These are phyloP conservation scores for Tolypocladium nubicola DNA, from an alignment of 2,329 filamentous ascomycete species.

Conservation along the genomic window DNA sequence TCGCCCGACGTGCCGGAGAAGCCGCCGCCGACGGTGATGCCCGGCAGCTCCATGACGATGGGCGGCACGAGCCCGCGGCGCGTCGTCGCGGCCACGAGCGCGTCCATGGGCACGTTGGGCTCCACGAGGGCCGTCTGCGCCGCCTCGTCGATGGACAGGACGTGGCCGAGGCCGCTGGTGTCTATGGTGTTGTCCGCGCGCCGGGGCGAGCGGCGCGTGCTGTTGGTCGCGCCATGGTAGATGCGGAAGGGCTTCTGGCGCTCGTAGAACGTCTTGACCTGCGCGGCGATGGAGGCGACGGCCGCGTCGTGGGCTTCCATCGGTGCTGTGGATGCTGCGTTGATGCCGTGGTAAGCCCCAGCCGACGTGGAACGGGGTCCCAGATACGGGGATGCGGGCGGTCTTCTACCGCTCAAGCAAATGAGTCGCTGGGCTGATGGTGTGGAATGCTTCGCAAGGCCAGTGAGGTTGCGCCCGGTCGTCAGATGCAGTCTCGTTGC, in stretches of 20 bases:
- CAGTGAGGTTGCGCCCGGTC: neutral
- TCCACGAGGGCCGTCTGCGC: conserved; percentile 52
- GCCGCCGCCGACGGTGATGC: conserved; percentile 60
- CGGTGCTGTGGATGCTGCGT: neutral
- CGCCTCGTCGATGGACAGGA: conserved; percentile 47
- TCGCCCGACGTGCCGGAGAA: conserved; percentile 59
- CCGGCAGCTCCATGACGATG: conserved; percentile 62
- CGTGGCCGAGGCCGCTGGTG: conserved; percentile 51
- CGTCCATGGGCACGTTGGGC: conserved; percentile 60
- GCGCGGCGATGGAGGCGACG: conserved; percentile 30
- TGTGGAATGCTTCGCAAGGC: neutral
- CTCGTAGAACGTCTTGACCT: conserved; percentile 32
- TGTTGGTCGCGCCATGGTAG: conserved; percentile 69
- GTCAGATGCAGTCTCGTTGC: neutral
- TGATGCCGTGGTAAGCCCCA: neutral
- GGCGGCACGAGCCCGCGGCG: conserved; percentile 46
- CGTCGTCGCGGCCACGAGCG: conserved; percentile 47
- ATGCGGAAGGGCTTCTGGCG: conserved; percentile 53
- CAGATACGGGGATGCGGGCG: neutral
- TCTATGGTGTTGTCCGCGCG: conserved; percentile 49
- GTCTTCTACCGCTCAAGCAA: neutral
- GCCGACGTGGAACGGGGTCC: neutral
- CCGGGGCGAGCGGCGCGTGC: conserved; percentile 49
- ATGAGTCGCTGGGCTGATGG: neutral
- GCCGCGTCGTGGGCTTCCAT: conserved; percentile 34